Evolutionary conservation across 2,329 filamentous ascomycete species (phyloP), one percentile per base, ranked within the genome.

Genomic region (Cercospora berteroae): DNA sequence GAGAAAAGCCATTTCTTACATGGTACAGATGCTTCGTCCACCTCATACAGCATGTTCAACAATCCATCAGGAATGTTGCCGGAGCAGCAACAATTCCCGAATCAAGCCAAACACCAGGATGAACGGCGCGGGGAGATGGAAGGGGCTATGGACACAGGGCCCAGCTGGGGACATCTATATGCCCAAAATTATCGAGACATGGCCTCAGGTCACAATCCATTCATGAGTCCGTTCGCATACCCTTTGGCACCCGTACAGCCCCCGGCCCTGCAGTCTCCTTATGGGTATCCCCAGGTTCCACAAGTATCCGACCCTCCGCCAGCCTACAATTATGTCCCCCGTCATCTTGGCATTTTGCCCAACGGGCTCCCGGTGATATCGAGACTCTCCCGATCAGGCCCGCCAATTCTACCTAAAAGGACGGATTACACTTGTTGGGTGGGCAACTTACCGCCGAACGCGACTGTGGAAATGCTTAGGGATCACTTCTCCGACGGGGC

Each of bases 351-450:
- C 20, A 2, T 25, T 52, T 25, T 2, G 12, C 12, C 12, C 48
- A 13, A 6, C 23, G 16, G 48, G 13, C 23, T 13, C 20, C 16
- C 13, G 6, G 6, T 29, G 10, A 23, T 55, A 55, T 27, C 48
- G 13, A 55, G 48, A n/a, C 3, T 27, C 4, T 23, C 50, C 3
- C 52, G 65, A 25, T 64, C 87, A 71, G 88, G 88, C 8, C 87
- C 87, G 4, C 87, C 87, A 29, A 82, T 88, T 70, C 90, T 89
- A 74, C 88, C 88, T 4, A 87, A 85, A 74, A 86, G 89, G 75
- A 88, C 84, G 82, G 94, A 93, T 1, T 91, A 97, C 77, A 94
- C 94, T 0, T 88, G 97, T 20, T 98, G 94, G 94, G 92, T 98
- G 25, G 94, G 94, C 44, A 98, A 98, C 76, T 83, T 98, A 0